Evolutionary conservation across 306 rosid species (phyloP), one percentile per base, ranked within the genome.

Genomic region (Pyrus communis): DNA sequence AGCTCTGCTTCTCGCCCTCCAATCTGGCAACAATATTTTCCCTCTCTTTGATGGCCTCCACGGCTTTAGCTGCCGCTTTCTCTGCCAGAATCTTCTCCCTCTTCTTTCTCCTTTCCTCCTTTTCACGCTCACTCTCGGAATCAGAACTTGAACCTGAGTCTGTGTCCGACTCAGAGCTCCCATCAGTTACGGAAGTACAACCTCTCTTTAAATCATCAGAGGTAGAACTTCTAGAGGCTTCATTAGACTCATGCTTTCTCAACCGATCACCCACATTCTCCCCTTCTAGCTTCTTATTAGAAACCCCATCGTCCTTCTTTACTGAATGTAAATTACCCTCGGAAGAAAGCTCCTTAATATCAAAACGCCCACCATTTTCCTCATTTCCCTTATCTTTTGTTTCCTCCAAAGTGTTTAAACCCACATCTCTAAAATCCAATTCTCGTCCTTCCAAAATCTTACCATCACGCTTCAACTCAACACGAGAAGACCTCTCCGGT

Each of bases 1-100:
- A 88, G 85, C 98, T 96, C 81, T 92, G 89, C 85, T 88, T 96
- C 89, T 96, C 98, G 10, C 99, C 99, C 79, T 96, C 99, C 88
- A 96, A 83, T 84, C 89, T 90, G 67, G 98, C 99, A 81, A 92
- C 98, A 75, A 79, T 83, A 76, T 96, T 88, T 82, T 96, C 98
- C 83, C 86, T 80, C 80, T 91, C 98, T 82, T 93, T 88, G 80
- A 96, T 91, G 74, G 83, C 92, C 77, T 86, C 93, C 67, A 74
- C 72, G 79, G 97, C 98, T 81, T 87, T 92, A 61, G 96, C 98
- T 51, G 96, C 97, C 14, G 89, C 92, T 84, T 87, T 89, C 87
- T 96, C 99, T 45, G 93, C 96, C 73, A 96, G 88, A 70, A 91
- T 81, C 84, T 81, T 81, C 84, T 92, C 89, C 82, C 85, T 87